Evolutionary conservation across 768 basidiomycete genomes (phyloP).

Genomic region (Astraeus odoratus): DNA sequence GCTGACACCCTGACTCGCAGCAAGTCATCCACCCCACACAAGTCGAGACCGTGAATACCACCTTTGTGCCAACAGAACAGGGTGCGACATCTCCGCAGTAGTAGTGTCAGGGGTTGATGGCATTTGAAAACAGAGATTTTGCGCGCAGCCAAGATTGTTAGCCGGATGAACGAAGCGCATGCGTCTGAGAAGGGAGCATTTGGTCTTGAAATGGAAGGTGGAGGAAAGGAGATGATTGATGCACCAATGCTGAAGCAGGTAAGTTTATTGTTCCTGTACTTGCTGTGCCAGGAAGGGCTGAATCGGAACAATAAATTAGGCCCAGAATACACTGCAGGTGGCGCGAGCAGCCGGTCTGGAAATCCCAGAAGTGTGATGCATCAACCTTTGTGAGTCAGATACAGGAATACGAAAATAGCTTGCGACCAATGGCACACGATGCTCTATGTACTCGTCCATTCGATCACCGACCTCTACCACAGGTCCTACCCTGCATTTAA

Average conservation of each 20-base stretch:
- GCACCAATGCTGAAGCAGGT: constrained; percentile 87
- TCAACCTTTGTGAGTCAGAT: not conserved
- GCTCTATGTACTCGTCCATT: no score
- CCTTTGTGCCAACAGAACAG: constrained; percentile 67
- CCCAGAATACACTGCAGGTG: constrained; percentile 43
- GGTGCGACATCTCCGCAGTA: constrained; percentile 35
- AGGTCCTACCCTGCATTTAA: no score
- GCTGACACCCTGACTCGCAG: constrained; percentile 30
- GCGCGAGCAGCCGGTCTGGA: constrained; percentile 49
- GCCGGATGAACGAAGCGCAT: constrained; percentile 55
- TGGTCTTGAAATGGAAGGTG: constrained; percentile 54
- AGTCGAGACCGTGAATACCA: constrained; percentile 66
- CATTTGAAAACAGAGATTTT: constrained; percentile 53
- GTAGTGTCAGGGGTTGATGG: not conserved
- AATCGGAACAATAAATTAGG: constrained; percentile 31
- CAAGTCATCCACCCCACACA: constrained; percentile 95
- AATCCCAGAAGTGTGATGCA: constrained; percentile 38
- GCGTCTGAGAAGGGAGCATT: constrained; percentile 55
- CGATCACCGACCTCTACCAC: no score
- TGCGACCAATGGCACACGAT: no score
- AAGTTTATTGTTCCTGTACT: constrained; percentile 8
- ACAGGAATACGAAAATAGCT: not conserved
- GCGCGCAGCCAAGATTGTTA: constrained; percentile 68
- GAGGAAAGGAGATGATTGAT: constrained; percentile 78
- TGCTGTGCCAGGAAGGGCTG: not conserved